Percentiles rank a stretch among this genome's conserved stretches.
phyloP scores from a whole-genome alignment of 2,329 filamentous ascomycete species.

The Pseudogymnoascus sp. region DNA sequence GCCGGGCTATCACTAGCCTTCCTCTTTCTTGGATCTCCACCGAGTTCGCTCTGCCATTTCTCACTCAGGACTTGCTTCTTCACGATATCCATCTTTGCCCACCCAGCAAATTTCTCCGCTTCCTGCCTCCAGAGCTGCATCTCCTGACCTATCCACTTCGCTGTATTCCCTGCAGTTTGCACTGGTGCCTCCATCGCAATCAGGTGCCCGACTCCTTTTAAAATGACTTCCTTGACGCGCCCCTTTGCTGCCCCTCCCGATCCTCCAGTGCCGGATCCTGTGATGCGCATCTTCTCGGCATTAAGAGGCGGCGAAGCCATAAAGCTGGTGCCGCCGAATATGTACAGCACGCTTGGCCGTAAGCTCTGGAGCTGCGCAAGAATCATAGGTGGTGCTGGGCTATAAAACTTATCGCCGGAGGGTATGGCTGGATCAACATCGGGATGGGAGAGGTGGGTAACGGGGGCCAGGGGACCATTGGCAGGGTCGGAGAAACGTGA shows the following conservation, averaged over 20 bases:
- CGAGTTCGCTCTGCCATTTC: slow-evolving; percentile 38
- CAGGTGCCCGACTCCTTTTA: slow-evolving; percentile 65
- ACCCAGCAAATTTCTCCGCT: slow-evolving; percentile 45
- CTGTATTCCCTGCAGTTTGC: slow-evolving; percentile 54
- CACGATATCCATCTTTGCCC: slow-evolving; percentile 26
- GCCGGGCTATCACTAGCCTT: slow-evolving; percentile 9
- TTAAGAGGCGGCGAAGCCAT: slow-evolving; percentile 45
- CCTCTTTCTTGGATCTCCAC: slow-evolving; percentile 15
- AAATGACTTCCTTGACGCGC: slow-evolving; percentile 55
- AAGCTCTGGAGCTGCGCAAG: slow-evolving; percentile 51
- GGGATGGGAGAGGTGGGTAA: slow-evolving; percentile 34
- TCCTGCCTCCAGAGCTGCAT: slow-evolving; percentile 48
- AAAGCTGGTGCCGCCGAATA: slow-evolving; percentile 55
- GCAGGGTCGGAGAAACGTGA: slow-evolving; percentile 40
- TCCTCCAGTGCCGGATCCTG: slow-evolving; percentile 58
- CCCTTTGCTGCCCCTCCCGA: slow-evolving; percentile 57
- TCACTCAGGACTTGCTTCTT: slow-evolving; percentile 51
- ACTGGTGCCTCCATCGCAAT: slow-evolving; percentile 73
- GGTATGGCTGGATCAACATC: slow-evolving; percentile 20
- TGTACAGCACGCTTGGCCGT: slow-evolving; percentile 58
- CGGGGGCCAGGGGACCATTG: slow-evolving; percentile 23
- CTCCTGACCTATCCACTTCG: slow-evolving; percentile 49
- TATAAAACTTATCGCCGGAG: slow-evolving; percentile 50
- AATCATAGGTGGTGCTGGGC: slow-evolving; percentile 52
- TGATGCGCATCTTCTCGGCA: slow-evolving; percentile 53